Evolutionary conservation across 2,329 filamentous ascomycete genomes (phyloP).

Genomic region (Penicillium sp.): DNA sequence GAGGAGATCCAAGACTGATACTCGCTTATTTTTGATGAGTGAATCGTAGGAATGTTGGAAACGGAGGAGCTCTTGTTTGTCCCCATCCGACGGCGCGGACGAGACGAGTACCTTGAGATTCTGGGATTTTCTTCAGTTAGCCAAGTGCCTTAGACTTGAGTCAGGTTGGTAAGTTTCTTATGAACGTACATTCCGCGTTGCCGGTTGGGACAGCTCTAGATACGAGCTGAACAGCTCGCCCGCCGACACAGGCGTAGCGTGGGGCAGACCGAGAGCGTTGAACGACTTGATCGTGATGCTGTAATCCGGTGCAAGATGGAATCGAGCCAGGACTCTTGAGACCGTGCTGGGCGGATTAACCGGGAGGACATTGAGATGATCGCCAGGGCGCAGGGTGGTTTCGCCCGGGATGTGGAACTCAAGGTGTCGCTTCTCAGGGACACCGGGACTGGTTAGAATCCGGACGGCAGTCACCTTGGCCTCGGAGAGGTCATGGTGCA

Average conservation of each 20-base stretch:
- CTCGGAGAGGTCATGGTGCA: not conserved
- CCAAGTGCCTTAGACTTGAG: not conserved
- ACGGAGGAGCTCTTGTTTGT: not conserved
- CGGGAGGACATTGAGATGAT: not conserved
- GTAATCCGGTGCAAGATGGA: not conserved
- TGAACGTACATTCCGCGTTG: not conserved
- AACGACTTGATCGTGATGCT: not conserved
- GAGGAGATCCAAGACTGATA: not conserved
- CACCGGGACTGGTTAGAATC: not conserved
- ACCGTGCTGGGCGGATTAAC: not conserved
- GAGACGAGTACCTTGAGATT: not conserved
- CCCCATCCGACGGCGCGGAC: not conserved
- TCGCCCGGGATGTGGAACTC: not conserved
- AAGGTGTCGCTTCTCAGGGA: not conserved
- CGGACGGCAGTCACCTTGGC: not conserved
- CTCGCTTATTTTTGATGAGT: not conserved
- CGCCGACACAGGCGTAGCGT: not conserved
- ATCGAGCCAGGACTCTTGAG: not conserved
- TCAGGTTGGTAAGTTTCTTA: not conserved
- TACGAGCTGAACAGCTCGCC: not conserved
- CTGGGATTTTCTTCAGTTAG: not conserved
- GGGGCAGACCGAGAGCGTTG: not conserved
- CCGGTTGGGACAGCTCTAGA: not conserved
- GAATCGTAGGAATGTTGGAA: not conserved
- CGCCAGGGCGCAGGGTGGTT: not conserved